Evolutionary conservation across 495 filamentous ascomycete genomes (phyloP).

Genomic region (Podospora comata): DNA sequence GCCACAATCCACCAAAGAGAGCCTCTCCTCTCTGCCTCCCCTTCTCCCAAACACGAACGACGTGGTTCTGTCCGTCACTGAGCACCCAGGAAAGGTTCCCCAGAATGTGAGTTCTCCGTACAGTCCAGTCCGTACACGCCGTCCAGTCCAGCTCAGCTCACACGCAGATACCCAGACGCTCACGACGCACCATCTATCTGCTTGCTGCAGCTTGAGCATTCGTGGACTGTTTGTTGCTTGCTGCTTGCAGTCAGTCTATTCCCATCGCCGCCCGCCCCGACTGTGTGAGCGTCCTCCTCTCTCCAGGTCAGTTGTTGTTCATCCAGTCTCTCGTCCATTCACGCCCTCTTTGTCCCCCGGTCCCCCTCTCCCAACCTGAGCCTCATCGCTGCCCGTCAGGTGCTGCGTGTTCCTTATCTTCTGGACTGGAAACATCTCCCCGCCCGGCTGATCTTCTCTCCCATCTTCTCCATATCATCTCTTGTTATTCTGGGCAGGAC

Average conservation of each 20-base stretch:
- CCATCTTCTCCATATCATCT: constrained; percentile 18
- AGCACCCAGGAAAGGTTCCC: too few species aligned
- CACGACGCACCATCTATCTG: constrained; percentile 14
- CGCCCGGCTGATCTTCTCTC: constrained; percentile 26
- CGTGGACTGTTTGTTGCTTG: not conserved
- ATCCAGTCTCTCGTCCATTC: constrained; percentile 15
- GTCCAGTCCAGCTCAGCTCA: constrained; percentile 24
- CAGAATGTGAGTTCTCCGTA: constrained; percentile 5
- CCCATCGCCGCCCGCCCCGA: constrained; percentile 31
- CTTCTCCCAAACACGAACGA: constrained; percentile 5
- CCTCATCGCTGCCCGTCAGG: constrained; percentile 20
- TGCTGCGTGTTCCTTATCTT: constrained; percentile 22
- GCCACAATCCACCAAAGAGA: constrained; percentile 32
- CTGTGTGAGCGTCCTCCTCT: too few species aligned
- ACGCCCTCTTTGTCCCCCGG: constrained; percentile 12
- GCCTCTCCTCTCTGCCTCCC: constrained; percentile 19
- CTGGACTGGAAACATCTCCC: constrained; percentile 21
- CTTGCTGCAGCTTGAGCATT: constrained; percentile 1
- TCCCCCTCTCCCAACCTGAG: constrained; percentile 32
- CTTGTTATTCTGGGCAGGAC: constrained; percentile 34
- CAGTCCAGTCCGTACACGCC: constrained; percentile 8
- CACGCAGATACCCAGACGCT: constrained; percentile 13
- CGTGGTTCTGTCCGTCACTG: constrained; percentile 12
- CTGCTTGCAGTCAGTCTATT: constrained; percentile 16
- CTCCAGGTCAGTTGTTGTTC: constrained; percentile 18